phyloP scores from a whole-genome alignment of 192 early-diverging fungal species.

The Coemansia sp. region DNA sequence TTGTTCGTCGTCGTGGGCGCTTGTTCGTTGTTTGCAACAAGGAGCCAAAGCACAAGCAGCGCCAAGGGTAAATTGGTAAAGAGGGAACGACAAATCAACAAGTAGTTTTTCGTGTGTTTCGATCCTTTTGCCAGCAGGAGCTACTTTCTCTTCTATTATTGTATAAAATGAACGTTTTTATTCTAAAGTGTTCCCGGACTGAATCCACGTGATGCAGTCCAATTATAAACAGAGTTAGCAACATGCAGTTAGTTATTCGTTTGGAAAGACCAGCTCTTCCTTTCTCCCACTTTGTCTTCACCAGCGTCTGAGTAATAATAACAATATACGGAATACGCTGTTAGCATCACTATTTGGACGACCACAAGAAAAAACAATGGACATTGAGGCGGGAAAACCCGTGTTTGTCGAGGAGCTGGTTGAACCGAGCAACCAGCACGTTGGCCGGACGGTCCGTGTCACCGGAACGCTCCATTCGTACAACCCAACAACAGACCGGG shows the following conservation, averaged over 20 bases:
- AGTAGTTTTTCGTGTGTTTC: not conserved
- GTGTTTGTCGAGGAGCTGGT: slow-evolving; percentile 49
- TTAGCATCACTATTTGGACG: not conserved
- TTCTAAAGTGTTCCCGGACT: no score
- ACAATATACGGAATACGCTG: no score
- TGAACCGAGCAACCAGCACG: not conserved
- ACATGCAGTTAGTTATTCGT: no score
- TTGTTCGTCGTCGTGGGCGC: slow-evolving; percentile 79
- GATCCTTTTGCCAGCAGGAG: no score
- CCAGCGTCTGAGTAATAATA: no score
- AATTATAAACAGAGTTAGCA: no score
- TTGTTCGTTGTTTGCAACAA: slow-evolving; percentile 88
- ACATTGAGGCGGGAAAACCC: slow-evolving; percentile 37
- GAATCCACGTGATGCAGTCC: no score
- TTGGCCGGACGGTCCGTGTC: slow-evolving; percentile 26
- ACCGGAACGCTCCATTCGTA: slow-evolving; percentile 40
- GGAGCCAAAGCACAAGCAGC: slow-evolving; percentile 94
- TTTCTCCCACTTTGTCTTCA: no score
- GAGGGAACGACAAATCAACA: no score
- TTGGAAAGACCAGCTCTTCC: no score
- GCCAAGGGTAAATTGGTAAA: slow-evolving; percentile 50
- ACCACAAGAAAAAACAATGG: slow-evolving; percentile 18
- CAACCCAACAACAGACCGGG: slow-evolving; percentile 20
- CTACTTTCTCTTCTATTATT: not conserved
- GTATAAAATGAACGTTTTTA: no score